Evolutionary conservation across 2,329 filamentous ascomycete genomes (phyloP), one percentile per base, ranked within the genome.

Genomic region (Pyricularia sp.): DNA sequence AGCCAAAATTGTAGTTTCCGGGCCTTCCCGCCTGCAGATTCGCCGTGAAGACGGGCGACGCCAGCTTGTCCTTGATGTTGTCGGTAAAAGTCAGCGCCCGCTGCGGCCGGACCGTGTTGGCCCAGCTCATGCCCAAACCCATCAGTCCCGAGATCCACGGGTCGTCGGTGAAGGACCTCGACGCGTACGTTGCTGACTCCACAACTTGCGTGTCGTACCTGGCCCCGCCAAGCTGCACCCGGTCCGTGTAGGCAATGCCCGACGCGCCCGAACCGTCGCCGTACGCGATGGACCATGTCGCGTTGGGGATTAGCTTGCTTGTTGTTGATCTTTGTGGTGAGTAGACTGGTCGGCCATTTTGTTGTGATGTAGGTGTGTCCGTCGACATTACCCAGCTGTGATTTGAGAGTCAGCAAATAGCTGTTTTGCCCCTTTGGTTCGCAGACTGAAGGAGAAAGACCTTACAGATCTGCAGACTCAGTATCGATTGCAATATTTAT

Each of bases 1-100:
- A 84, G 66, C 86, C 86, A 71, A 88, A 88, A 73, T 85, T 81
- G 78, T 86, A 88, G 25, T 66, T 69, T 36, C 72, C 72, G 74
- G 30, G 72, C 71, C 75, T 73, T 25, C 73, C 72, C 61, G 72
- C 70, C 65, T 75, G 75, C 14, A 78, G 74, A 63, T 79, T 75
- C 33, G 74, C 76, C 7, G 76, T 77, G 64, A 79, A 79, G 0
- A 78, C 69, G 0, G 76, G 75, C 69, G 72, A 72, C 28, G 72
- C 72, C 31, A 79, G 73, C 65, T 71, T 71, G 64, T 67, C 68
- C 68, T 74, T 72, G 69, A 76, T 74, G 58, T 75, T 81, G 25
- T 75, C 75, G 36, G 80, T 79, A 67, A 83, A 83, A 0, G 81
- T 84, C 67, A 76, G 77, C 68, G 82, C 79, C 68, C 74, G 70